Evolutionary conservation across 495 filamentous ascomycete genomes (phyloP), one percentile per base, ranked within the genome.

Genomic region (Penicillium salamii): DNA sequence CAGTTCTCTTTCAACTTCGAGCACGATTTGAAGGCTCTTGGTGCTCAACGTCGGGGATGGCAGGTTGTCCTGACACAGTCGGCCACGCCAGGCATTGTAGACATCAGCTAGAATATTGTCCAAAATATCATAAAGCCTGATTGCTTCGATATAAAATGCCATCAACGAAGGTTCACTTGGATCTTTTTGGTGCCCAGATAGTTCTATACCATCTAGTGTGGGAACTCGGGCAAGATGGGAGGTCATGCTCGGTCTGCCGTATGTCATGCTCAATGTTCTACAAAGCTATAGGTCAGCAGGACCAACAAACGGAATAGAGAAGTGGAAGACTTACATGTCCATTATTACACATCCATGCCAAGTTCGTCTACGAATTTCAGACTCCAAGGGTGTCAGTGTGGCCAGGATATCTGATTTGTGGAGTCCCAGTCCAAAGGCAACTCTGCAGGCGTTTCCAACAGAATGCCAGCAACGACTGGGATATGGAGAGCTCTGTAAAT

Each of bases 331-430:
- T 17, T 63, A 67, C 67, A 58, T 50, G 40, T 77, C 73, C 15
- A 77, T 20, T 12, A 60, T 53, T n/a, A 72, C 56, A 55, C 72
- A 74, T 15, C 61, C 66, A 48, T 69, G 61, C 74, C 74, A 77
- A 5, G 67, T 50, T 24, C 72, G 52, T 11, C 66, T 47, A 19
- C 61, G 57, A 29, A 75, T 68, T 46, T 75, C 42, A 7, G 67
- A 50, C 9, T 66, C 53, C 26, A 66, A 61, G 24, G 51, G 52
- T n/a, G 28, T 35, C 38, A 58, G 29, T 20, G 28, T 6, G 23
- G 52, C 15, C 50, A 49, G 20, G 20, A n/a, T 3, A 53, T 53
- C 20, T 26, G 39, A 42, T 14, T 45, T 28, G 12, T 74, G 64
- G 12, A 78, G 41, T 2, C 70, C 71, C 2, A 75, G 29, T 0